phyloP scores from a whole-genome alignment of 2,329 filamentous ascomycete genomes.

The Epichloe bromicola region DNA sequence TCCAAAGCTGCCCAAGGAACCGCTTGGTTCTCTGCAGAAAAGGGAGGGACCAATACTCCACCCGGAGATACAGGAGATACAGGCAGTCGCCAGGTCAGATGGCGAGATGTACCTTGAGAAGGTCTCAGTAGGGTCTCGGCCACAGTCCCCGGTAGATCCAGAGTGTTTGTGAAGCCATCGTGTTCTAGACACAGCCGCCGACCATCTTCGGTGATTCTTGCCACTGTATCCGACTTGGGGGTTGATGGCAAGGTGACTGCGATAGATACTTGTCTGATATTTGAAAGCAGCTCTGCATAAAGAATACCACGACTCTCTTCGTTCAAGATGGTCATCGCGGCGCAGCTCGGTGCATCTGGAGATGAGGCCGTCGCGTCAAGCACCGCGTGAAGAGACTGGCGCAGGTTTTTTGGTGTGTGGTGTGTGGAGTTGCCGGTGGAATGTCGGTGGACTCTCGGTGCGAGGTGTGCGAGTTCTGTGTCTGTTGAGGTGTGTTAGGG shows the following conservation, averaged over 20 bases:
- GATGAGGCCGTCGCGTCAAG: neutral
- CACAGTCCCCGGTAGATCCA: constrained; percentile 32
- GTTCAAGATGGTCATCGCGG: neutral
- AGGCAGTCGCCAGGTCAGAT: constrained; percentile 43
- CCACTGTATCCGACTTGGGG: constrained; percentile 28
- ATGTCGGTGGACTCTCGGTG: no score
- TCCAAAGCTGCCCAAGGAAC: constrained; percentile 45
- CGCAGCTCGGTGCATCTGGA: neutral
- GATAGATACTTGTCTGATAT: constrained; percentile 51
- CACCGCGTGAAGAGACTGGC: neutral
- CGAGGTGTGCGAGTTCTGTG: no score
- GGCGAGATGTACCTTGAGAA: constrained; percentile 16
- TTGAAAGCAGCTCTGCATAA: constrained; percentile 52
- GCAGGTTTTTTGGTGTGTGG: neutral
- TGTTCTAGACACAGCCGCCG: constrained; percentile 35
- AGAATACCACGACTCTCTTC: constrained; percentile 22
- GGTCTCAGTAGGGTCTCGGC: constrained; percentile 24
- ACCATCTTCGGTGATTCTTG: constrained; percentile 32
- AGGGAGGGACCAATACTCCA: constrained; percentile 13
- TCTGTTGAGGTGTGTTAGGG: no score
- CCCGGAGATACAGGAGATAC: constrained; percentile 24
- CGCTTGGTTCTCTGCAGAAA: constrained; percentile 23
- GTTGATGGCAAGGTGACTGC: constrained; percentile 36
- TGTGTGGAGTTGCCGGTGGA: neutral
- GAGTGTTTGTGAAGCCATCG: constrained; percentile 19